Base-by-base conservation (phyloP, 257 asterid species). In the Leptodermis oblonga region DNA sequence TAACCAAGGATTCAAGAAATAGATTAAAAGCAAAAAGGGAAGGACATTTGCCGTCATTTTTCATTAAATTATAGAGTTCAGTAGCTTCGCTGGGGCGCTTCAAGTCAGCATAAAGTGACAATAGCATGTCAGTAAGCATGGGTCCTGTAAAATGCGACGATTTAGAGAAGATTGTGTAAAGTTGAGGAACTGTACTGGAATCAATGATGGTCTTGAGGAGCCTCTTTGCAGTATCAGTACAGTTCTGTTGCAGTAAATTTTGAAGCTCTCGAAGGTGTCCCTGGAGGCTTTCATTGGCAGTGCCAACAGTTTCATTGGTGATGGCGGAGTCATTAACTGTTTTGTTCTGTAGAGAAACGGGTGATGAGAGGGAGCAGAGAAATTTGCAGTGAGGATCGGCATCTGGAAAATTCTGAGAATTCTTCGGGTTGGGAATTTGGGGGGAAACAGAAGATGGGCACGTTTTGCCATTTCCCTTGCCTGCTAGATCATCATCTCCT, bases 1-100 rank as follows among this genome's bases (percentile, higher is more conserved):
- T 65, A 63, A 87, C 96, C 83, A 91, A 63, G 39, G 81, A 79
- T n/a, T 83, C 95, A 31, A 91, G 81, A 77, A n/a, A n/a, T n/a
- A n/a, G n/a, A n/a, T n/a, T n/a, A n/a, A n/a, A n/a, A n/a, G n/a
- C n/a, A n/a, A n/a, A 84, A 82, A 84, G 77, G 4, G 95, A 80
- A 65, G 92, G 92, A 75, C 84, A 86, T 28, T 65, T 74, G 22
- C 84, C 84, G 14, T 86, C 87, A 11, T 68, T 59, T 23, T 86
- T 79, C 18, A 91, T 63, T 71, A 89, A 74, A 12, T 31, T 39
- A 70, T 82, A 89, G 63, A 91, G 60, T 65, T 86, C 88, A 7
- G 74, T 52, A n/a, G 96, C 95, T 75, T 84, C 85, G 25, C 70
- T 71, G 14, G 77, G 74, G 42, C 74, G 86, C 79, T 82, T 91